Conservation (phyloP, 257 asterid species). For the Anisodus acutangulus region DNA sequence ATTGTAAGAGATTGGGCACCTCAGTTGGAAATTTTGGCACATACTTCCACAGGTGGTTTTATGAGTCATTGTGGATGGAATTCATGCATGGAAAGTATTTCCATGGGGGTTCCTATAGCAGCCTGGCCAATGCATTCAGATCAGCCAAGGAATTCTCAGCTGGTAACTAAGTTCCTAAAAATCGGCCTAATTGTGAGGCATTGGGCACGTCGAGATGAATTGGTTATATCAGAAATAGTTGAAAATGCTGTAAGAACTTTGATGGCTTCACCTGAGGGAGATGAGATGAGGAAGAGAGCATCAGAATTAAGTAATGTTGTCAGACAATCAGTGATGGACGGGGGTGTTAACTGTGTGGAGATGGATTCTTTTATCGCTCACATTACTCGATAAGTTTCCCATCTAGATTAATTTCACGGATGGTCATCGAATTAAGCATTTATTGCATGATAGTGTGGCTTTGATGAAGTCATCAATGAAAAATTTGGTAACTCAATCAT, state of each 20-base stretch:
- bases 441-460: background rate
- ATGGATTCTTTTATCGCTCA: constrained; percentile 16
- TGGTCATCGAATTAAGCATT: constrained; percentile 1
- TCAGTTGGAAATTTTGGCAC: constrained; percentile 30
- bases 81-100: constrained; percentile 38
- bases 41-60: constrained; percentile 39
- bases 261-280: constrained; percentile 40
- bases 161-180: constrained; percentile 22
- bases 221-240: constrained; percentile 32
- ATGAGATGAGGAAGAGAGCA: constrained; percentile 39
- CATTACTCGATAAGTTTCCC: background rate
- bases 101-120: constrained; percentile 35
- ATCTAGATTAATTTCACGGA: background rate
- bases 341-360: constrained; percentile 25
- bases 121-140: constrained; percentile 41
- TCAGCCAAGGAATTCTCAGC: constrained; percentile 29
- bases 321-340: constrained; percentile 28
- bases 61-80: constrained; percentile 45
- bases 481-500: background rate
- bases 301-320: constrained; percentile 27
- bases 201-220: constrained; percentile 29
- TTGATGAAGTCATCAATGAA: background rate
- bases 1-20: constrained; percentile 41
- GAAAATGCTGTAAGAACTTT: constrained; percentile 34
- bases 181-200: constrained; percentile 33